Evolutionary conservation across 495 filamentous ascomycete species (phyloP), one percentile per base, ranked within the genome.

Genomic region (Neurospora sublineolata): DNA sequence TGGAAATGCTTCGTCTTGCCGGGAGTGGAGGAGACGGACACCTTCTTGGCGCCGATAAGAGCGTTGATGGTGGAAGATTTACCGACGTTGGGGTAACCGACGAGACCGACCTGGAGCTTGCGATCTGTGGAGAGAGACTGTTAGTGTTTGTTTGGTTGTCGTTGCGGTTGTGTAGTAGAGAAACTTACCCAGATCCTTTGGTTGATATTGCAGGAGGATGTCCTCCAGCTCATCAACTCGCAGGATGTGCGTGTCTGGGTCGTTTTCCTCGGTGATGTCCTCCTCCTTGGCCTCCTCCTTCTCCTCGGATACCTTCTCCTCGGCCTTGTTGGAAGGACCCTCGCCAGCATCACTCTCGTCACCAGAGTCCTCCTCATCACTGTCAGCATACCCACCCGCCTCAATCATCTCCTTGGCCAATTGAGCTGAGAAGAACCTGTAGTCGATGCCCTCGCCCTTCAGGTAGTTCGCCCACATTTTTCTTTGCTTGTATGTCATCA

Each of bases 1-100:
- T 99, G 96, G 84, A 99, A 99, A 77, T 99, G 96, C 83, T 99
- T 99, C 11, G 96, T 99, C 82, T 98, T 99, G 71, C 96, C 96
- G 7, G 96, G 96, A 3, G 96, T 99, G 37, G 94, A 89, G 44
- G 96, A 98, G 46, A 99, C 96, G 3, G 94, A 97, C 5, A 99
- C 96, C 82, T 98, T 98, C 86, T 97, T 98, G 70, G 96, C 91
- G 69, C 96, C 96, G 72, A 97, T 92, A 46, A 99, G 88, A 14
- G 96, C 94, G 83, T 99, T 99, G 85, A 99, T 98, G 9, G 96
- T 99, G 46, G 93, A 97, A 8, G 96, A 98, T 81, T 99, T 99
- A 77, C 96, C 96, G 75, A 98, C 96, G 82, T 99, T 99, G 73
- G 96, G 96, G 83, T 99, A 99, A 38, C 96, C 96, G 69, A 99